These are phyloP conservation scores for Knoxdaviesia proteae DNA, from an alignment of 2,329 filamentous ascomycete genomes.

Conservation along the genomic window DNA sequence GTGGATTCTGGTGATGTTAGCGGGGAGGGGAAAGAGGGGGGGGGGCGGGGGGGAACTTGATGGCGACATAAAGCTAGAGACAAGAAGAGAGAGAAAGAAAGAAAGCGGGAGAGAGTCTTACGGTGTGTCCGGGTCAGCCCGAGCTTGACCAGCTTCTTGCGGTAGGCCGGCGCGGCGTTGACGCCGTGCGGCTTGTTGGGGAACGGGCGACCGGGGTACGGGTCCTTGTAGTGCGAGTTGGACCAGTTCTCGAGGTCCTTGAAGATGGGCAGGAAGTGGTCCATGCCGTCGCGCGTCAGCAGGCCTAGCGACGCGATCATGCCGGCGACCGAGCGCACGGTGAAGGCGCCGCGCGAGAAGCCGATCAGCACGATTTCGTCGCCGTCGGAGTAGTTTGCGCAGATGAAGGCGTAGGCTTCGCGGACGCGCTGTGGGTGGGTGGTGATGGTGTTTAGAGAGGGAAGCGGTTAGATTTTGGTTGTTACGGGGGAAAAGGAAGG, in stretches of 20 bases:
- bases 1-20: not conserved
- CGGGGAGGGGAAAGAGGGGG: not conserved
- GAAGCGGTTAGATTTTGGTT: too few species aligned
- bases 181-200: slow-evolving; percentile 25
- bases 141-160: slow-evolving; percentile 21
- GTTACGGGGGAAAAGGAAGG: too few species aligned
- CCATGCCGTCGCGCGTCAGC: slow-evolving; percentile 29
- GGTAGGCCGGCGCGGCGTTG: slow-evolving; percentile 19
- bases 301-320: slow-evolving; percentile 30
- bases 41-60: too few species aligned
- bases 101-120: too few species aligned
- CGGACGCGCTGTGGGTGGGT: slow-evolving; percentile 23
- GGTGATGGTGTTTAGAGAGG: slow-evolving; percentile 2
- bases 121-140: slow-evolving; percentile 16
- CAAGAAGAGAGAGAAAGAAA: too few species aligned
- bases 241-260: slow-evolving; percentile 34
- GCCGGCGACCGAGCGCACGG: slow-evolving; percentile 31
- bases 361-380: slow-evolving; percentile 36
- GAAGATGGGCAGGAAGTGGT: slow-evolving; percentile 33
- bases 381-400: slow-evolving; percentile 36
- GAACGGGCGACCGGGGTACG: slow-evolving; percentile 25
- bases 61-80: too few species aligned
- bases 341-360: slow-evolving; percentile 38
- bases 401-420: slow-evolving; percentile 41
- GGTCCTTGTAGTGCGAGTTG: slow-evolving; percentile 21